Conservation (phyloP, 106 monocot species). For the Phalaenopsis aphrodite region DNA sequence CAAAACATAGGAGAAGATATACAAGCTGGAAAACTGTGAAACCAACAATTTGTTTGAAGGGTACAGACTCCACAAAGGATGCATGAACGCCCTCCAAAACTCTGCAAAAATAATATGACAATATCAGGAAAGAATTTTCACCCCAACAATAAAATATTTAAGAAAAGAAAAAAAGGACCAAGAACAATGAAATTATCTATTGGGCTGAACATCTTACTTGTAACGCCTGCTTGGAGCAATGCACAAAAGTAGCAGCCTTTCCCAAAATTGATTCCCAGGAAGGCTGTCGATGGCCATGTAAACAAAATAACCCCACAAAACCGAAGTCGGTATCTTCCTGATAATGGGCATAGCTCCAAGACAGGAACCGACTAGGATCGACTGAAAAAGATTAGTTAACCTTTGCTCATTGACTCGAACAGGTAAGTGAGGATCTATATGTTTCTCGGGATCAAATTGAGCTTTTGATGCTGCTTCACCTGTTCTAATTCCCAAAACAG, state of each 20-base stretch:
- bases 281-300: constrained; percentile 47
- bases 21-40: constrained; percentile 62
- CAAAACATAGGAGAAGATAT: constrained; percentile 47
- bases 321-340: constrained; percentile 41
- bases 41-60: constrained; percentile 30
- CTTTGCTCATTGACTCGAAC: constrained; percentile 73
- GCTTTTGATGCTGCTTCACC: constrained; percentile 5
- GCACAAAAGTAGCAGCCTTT: constrained; percentile 34
- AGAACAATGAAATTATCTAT: not conserved
- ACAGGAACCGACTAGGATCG: constrained; percentile 35
- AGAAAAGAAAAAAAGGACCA: not conserved
- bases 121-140: not conserved
- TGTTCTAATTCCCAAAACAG: constrained; percentile 29
- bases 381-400: constrained; percentile 47
- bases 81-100: constrained; percentile 57
- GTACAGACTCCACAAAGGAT: constrained; percentile 58
- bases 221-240: constrained; percentile 27
- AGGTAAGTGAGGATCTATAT: constrained; percentile 58
- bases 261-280: constrained; percentile 50
- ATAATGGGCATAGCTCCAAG: constrained; percentile 39
- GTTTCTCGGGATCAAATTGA: constrained; percentile 59
- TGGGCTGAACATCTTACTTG: constrained; percentile 20
- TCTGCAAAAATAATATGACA: constrained; percentile 17
- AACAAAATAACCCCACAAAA: constrained; percentile 46
- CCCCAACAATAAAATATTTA: not conserved